Percentiles rank a stretch among this genome's conserved stretches.
Evolutionary conservation across 148 eudicot genomes (phyloP).

Genomic region (Suaeda aralocaspica): DNA sequence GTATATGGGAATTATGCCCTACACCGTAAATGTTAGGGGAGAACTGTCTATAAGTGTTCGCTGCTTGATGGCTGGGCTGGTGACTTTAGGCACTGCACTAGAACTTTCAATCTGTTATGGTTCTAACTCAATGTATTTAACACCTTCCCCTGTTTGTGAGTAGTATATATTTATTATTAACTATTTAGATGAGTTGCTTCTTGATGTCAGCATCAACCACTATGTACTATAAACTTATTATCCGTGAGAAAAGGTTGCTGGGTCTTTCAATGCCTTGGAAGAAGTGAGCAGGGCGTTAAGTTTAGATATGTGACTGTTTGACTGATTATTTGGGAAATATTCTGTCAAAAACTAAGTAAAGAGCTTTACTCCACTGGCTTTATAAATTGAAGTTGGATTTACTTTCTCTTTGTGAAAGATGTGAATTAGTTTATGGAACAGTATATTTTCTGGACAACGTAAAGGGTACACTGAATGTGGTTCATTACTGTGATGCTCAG

Average conservation of each 20-base stretch:
- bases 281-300: neutral
- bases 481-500: neutral
- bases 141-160: neutral
- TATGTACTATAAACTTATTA: neutral
- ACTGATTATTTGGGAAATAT: neutral
- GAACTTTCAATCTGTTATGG: neutral
- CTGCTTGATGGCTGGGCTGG: neutral
- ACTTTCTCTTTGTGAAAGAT: neutral
- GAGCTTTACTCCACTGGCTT: neutral
- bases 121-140: neutral
- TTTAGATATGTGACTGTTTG: neutral
- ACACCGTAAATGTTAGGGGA: neutral
- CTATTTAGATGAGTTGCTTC: neutral
- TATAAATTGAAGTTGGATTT: neutral
- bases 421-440: neutral
- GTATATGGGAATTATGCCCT: neutral
- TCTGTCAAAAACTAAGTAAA: neutral
- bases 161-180: neutral
- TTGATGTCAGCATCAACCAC: neutral
- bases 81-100: neutral
- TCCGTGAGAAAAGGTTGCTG: neutral
- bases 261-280: neutral
- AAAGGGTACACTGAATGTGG: neutral
- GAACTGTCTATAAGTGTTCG: no score
- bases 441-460: neutral